Percentiles rank a stretch among this genome's conserved stretches.
phyloP scores from a whole-genome alignment of 1,139 yeast genomes.

The Tardiomyces digboiensis region DNA sequence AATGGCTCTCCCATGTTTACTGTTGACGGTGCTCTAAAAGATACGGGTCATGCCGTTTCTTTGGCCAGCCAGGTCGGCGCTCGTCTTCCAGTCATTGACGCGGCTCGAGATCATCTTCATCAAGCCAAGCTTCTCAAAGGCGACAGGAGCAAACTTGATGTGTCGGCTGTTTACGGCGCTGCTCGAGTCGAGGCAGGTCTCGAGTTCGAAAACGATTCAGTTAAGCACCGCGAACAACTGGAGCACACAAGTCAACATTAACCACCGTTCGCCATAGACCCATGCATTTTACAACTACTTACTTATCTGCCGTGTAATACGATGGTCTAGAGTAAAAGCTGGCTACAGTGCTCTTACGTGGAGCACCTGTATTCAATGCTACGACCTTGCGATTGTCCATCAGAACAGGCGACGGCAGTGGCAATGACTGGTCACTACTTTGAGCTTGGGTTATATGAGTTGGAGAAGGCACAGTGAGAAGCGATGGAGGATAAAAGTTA shows the following conservation, averaged over 20 bases:
- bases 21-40: constrained; percentile 20
- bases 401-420: not conserved
- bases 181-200: constrained; percentile 20
- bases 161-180: constrained; percentile 22
- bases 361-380: not conserved
- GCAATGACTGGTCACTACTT: not conserved
- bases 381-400: not conserved
- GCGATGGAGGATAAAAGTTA: not conserved
- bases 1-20: constrained; percentile 17
- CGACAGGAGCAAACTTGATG: constrained; percentile 15
- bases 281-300: too few relatives aligned
- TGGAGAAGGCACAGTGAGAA: not conserved
- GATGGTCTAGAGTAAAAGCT: not conserved
- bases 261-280: too few relatives aligned
- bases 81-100: constrained; percentile 15
- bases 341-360: not conserved
- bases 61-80: constrained; percentile 15
- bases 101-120: constrained; percentile 11
- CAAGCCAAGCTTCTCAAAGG: constrained; percentile 14
- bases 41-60: constrained; percentile 15
- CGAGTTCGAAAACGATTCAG: constrained; percentile 18
- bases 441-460: not conserved
- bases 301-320: too few relatives aligned
- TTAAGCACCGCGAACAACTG: constrained; percentile 10
- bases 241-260: too few relatives aligned